Percentiles rank a stretch among this genome's conserved stretches.
Evolutionary conservation across 2,329 filamentous ascomycete species (phyloP).

Genomic region (Tolypocladium album): DNA sequence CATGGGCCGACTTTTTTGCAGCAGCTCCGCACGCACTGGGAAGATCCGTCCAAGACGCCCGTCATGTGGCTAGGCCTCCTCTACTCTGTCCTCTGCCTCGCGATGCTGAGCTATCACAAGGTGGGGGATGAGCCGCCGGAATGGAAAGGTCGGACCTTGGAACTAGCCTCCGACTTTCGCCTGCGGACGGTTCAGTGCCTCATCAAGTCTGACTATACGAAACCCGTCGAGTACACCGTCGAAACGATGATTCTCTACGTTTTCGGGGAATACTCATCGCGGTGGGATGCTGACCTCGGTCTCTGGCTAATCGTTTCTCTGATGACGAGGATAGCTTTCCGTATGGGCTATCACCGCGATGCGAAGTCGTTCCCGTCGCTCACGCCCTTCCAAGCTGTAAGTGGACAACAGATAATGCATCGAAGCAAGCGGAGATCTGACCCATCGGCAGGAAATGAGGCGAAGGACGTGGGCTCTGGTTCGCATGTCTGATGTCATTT

Average conservation of each 20-base stretch:
- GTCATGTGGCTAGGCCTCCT: slow-evolving; percentile 71
- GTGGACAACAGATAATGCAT: slow-evolving; percentile 12
- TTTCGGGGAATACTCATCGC: slow-evolving; percentile 63
- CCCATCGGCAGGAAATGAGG: slow-evolving; percentile 50
- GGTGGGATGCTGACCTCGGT: slow-evolving; percentile 62
- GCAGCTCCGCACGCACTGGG: slow-evolving; percentile 56
- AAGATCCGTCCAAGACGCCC: slow-evolving; percentile 59
- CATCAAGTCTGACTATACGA: slow-evolving; percentile 65
- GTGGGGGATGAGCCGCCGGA: slow-evolving; percentile 72
- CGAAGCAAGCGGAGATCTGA: slow-evolving; percentile 2
- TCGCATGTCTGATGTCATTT: slow-evolving; percentile 62
- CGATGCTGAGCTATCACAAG: slow-evolving; percentile 69
- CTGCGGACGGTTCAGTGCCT: slow-evolving; percentile 69
- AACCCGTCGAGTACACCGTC: slow-evolving; percentile 63
- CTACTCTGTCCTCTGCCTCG: slow-evolving; percentile 66
- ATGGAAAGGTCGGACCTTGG: slow-evolving; percentile 56
- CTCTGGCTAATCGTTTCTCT: slow-evolving; percentile 48
- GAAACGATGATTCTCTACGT: slow-evolving; percentile 69
- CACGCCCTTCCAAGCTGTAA: slow-evolving; percentile 58
- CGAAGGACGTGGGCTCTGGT: slow-evolving; percentile 59
- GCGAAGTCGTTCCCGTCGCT: slow-evolving; percentile 63
- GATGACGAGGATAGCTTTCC: slow-evolving; percentile 47
- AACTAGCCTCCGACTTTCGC: slow-evolving; percentile 54
- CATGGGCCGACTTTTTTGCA: slow-evolving; percentile 80
- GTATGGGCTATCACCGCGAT: slow-evolving; percentile 72